Evolutionary conservation across 345 rosid genomes (phyloP), one percentile per base, ranked within the genome.

Genomic region (Aethionema arabicum): DNA sequence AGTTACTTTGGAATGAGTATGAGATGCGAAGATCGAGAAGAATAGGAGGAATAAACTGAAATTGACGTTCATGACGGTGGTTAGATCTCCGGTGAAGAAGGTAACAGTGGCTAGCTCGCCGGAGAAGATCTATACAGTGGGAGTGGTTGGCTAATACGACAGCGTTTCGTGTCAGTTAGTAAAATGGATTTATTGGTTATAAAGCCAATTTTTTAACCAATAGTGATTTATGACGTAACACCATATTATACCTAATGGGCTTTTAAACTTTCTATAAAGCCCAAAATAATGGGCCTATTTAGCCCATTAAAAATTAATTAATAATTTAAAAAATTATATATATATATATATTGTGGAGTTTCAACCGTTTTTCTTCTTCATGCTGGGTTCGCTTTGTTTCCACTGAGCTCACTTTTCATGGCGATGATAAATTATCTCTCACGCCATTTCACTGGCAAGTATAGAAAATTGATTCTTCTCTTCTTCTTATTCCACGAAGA

Each of bases 1-100:
- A 6, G 77, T 52, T 32, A 69, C 69, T 32, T 64, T 54, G 39
- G 84, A 45, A 66, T 65, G 55, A 3, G 78, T 31, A 9, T 39
- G 44, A 2, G 63, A 59, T 12, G 61, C 39, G 48, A 72, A 32
- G 42, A 37, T 35, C 3, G 62, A 53, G 29, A 69, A 5, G 40
- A 67, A 53, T 56, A 55, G 32, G 51, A 68, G 29, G 74, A 77
- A 39, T 32, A 62, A 71, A 45, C 63, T 65, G 0, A 63, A 70
- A 29, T 76, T 61, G 49, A 65, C 16, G 43, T 76, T 16, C 70
- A 65, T 70, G 47, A 50, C 43, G 63, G 38, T 53, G 11, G 59
- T 62, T 39, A 61, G 62, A 53, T 42, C 52, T 7, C 39, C 51
- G 49, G 66, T 9, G 5, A 40, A 40, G 27, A 3, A 40, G 44